phyloP scores from a whole-genome alignment of 129 eudicot species.

The Pseudognaphalium luteoalbum region DNA sequence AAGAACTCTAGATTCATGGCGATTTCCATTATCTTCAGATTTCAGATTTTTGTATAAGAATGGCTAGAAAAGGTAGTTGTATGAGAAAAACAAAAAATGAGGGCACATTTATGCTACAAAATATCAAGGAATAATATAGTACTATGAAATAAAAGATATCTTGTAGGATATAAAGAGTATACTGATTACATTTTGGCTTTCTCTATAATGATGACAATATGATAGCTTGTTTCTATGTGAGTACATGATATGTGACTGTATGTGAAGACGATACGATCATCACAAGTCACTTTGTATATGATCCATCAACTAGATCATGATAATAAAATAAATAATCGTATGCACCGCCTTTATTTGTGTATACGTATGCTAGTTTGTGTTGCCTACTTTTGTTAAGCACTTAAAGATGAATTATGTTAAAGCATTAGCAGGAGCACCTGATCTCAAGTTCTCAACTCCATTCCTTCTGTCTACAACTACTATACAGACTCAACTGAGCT shows the following conservation, averaged over 20 bases:
- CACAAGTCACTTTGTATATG: background rate
- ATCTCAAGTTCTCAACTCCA: constrained; percentile 33
- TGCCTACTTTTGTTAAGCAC: background rate
- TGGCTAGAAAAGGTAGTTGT: no score
- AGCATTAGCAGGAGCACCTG: constrained; percentile 46
- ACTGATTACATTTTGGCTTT: background rate
- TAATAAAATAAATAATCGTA: no score
- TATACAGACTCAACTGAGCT: constrained; percentile 10
- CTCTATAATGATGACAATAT: background rate
- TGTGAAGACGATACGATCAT: background rate
- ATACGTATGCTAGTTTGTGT: background rate
- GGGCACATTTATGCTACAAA: no score
- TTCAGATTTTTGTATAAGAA: no score
- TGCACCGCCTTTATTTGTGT: background rate
- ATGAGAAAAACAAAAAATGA: no score
- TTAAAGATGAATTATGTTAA: constrained; percentile 33
- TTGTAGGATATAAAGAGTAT: background rate
- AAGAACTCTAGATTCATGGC: no score
- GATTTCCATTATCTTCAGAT: no score
- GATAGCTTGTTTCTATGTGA: background rate
- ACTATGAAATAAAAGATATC: background rate
- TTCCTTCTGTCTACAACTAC: constrained; percentile 52
- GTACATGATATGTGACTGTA: background rate
- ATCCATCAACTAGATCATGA: background rate
- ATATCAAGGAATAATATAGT: no score